phyloP scores from a whole-genome alignment of 2,329 filamentous ascomycete genomes.

The Neopestalotiopsis sp. region DNA sequence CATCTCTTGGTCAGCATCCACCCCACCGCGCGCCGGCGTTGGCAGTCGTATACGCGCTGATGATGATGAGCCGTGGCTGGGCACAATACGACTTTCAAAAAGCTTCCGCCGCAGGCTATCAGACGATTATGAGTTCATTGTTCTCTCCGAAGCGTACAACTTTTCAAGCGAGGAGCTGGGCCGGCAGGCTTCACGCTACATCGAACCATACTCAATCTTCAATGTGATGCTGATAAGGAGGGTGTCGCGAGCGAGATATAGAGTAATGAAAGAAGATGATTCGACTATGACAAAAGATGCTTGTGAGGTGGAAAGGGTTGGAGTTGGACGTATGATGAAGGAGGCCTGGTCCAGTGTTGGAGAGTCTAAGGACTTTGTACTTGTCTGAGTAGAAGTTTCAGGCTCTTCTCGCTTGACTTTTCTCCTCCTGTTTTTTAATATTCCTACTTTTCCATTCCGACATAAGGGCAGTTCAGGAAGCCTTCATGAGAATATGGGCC shows the following conservation, averaged over 20 bases:
- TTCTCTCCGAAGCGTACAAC: slow-evolving; percentile 19
- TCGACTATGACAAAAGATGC: neutral
- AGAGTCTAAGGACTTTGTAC: neutral
- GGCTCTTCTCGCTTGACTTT: no score
- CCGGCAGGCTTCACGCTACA: neutral
- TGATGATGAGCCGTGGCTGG: slow-evolving; percentile 16
- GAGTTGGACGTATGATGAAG: slow-evolving; percentile 5
- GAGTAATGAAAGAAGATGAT: neutral
- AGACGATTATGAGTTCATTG: slow-evolving; percentile 17
- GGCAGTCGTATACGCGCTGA: neutral
- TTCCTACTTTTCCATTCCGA: no score
- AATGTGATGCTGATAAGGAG: slow-evolving; percentile 17
- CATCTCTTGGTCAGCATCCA: neutral
- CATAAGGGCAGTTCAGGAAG: no score
- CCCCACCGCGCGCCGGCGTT: neutral
- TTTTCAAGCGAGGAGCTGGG: slow-evolving; percentile 18
- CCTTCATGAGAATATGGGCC: no score
- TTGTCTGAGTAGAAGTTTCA: neutral
- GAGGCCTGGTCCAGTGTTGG: neutral
- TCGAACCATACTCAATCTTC: neutral
- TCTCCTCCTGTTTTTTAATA: no score
- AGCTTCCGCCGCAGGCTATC: slow-evolving; percentile 5
- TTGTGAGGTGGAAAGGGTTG: neutral
- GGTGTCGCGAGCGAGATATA: neutral
- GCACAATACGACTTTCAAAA: slow-evolving; percentile 17